Evolutionary conservation across 2,329 filamentous ascomycete species (phyloP).

Genomic region (Stenocarpella maydis): DNA sequence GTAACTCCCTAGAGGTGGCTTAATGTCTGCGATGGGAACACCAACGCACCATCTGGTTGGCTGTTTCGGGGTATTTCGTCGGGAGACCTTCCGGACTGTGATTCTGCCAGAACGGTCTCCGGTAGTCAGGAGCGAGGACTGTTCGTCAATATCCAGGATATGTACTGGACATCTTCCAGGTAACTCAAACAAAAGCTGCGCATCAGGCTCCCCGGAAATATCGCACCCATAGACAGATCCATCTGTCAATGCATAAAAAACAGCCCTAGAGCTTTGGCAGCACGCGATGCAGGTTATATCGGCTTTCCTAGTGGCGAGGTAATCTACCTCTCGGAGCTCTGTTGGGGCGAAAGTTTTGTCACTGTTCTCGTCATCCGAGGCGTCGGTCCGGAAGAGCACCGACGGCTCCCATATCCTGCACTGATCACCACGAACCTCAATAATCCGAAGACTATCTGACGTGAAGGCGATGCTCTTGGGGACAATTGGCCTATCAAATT

Average conservation of each 20-base stretch:
- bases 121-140: constrained; percentile 29
- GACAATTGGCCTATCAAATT: constrained; percentile 23
- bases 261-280: background rate
- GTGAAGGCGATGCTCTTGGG: constrained; percentile 37
- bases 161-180: constrained; percentile 15
- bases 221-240: constrained; percentile 38
- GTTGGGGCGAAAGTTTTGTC: constrained; percentile 32
- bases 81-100: constrained; percentile 31
- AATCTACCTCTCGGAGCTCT: constrained; percentile 31
- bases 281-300: constrained; percentile 38
- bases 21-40: background rate
- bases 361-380: constrained; percentile 34
- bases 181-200: too few relatives aligned
- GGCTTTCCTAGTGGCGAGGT: background rate
- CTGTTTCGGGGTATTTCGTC: background rate
- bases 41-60: background rate
- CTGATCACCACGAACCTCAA: constrained; percentile 39
- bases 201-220: constrained; percentile 30
- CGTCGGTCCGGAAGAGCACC: constrained; percentile 37
- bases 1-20: background rate
- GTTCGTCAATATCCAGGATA: constrained; percentile 37
- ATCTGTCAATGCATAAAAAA: constrained; percentile 38
- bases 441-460: constrained; percentile 35
- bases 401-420: constrained; percentile 41
- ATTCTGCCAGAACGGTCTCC: constrained; percentile 34